A percentile compares a stretch with the other conserved stretches of the same genome.
These are phyloP conservation scores for Pichia sp. DNA, from an alignment of 1,139 yeast genomes.

Conservation along the genomic window DNA sequence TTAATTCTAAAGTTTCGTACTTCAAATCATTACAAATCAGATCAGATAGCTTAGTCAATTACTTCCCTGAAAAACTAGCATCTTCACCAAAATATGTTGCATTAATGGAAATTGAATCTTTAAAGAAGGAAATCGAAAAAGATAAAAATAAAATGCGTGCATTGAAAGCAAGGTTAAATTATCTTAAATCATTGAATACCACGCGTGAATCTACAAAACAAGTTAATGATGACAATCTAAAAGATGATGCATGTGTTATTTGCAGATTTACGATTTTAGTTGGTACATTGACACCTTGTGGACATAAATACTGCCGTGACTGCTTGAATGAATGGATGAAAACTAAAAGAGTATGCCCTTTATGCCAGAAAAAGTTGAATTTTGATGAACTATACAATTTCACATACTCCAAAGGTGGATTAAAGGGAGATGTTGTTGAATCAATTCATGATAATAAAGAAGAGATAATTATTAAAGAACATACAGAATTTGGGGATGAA, in stretches of 20 bases:
- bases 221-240: constrained; percentile 8
- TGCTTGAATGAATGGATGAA: constrained; percentile 69
- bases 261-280: constrained; percentile 63
- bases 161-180: constrained; percentile 51
- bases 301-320: constrained; percentile 78
- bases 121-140: constrained; percentile 13
- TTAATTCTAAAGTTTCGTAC: constrained; percentile 73
- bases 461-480: background rate
- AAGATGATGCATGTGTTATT: constrained; percentile 57
- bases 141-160: constrained; percentile 25
- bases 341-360: constrained; percentile 57
- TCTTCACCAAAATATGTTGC: constrained; percentile 22
- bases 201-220: constrained; percentile 7
- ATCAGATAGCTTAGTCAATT: constrained; percentile 64
- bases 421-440: constrained; percentile 42
- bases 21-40: constrained; percentile 78
- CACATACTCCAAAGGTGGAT: constrained; percentile 38
- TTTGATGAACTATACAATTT: constrained; percentile 52
- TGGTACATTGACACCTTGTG: constrained; percentile 82
- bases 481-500: background rate
- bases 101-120: constrained; percentile 15
- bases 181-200: constrained; percentile 45
- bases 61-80: constrained; percentile 21
- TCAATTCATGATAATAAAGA: constrained; percentile 19
- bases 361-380: constrained; percentile 55